Evolutionary conservation across 164 flowering plant species (phyloP).

Genomic region (Annona cherimola): DNA sequence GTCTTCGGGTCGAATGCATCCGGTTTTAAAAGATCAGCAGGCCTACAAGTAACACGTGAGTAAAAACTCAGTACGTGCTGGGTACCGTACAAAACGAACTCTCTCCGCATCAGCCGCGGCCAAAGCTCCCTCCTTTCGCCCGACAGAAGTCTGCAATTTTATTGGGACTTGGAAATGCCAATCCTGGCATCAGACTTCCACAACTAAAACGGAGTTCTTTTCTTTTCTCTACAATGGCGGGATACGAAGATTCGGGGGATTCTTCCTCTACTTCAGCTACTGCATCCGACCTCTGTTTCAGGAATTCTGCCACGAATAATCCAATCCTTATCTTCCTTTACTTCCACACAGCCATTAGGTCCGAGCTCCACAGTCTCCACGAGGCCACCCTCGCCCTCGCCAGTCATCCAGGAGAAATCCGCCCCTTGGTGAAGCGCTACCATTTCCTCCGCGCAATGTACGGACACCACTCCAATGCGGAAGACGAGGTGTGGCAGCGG

Average conservation of each 20-base stretch:
- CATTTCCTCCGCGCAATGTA: slow-evolving; percentile 67
- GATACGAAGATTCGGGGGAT: slow-evolving; percentile 33
- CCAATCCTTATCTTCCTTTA: slow-evolving; percentile 79
- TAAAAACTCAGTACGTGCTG: too few relatives aligned
- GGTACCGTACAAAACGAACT: not conserved
- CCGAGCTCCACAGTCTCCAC: slow-evolving; percentile 78
- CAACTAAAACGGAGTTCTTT: slow-evolving; percentile 37
- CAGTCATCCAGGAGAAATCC: slow-evolving; percentile 25
- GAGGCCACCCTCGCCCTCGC: slow-evolving; percentile 59
- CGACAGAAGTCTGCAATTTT: not conserved
- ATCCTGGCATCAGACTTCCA: slow-evolving; percentile 54
- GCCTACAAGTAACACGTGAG: not conserved
- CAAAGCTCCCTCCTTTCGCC: not conserved
- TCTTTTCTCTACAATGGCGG: slow-evolving; percentile 34
- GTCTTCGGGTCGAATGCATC: too few relatives aligned
- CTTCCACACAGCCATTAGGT: slow-evolving; percentile 80
- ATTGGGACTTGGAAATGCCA: slow-evolving; percentile 37
- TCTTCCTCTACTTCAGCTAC: slow-evolving; percentile 4
- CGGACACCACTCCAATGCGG: slow-evolving; percentile 85
- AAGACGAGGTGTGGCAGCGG: slow-evolving; percentile 61
- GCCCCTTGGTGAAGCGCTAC: slow-evolving; percentile 45
- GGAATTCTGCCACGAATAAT: slow-evolving; percentile 31
- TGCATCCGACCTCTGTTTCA: slow-evolving; percentile 19
- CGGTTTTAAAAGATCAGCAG: too few relatives aligned
- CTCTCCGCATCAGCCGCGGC: not conserved